These are phyloP conservation scores for Lathyrus oleraceus DNA, from an alignment of 306 rosid species.

Conservation along the genomic window DNA sequence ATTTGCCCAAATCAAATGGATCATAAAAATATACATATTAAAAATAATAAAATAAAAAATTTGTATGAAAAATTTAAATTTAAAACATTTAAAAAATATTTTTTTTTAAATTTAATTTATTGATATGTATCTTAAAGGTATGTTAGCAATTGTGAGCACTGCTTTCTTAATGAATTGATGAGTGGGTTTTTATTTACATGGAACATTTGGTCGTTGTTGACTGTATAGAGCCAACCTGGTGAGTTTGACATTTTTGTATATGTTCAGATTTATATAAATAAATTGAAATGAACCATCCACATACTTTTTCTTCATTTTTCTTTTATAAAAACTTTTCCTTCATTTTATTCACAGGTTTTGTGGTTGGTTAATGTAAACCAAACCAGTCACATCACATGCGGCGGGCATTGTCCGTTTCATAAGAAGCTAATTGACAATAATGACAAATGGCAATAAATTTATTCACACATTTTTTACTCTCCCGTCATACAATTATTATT, in stretches of 20 bases:
- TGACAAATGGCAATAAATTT: neutral
- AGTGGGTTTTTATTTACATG: neutral
- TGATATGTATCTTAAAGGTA: no score
- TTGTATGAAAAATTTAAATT: no score
- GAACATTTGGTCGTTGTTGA: constrained; percentile 5
- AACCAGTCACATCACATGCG: neutral
- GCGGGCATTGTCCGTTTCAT: neutral
- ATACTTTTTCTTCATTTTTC: no score
- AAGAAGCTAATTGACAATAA: neutral
- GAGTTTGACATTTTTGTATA: neutral
- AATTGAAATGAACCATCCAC: neutral
- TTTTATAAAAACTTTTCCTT: neutral
- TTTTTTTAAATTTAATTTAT: no score
- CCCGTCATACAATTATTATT: no score
- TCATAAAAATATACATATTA: no score
- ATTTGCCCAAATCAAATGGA: no score
- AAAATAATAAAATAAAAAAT: no score
- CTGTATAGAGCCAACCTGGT: constrained; percentile 25
- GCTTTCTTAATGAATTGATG: neutral
- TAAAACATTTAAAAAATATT: no score
- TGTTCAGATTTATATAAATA: no score
- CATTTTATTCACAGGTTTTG: constrained; percentile 1
- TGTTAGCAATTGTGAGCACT: neutral
- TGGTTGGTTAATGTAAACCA: neutral
- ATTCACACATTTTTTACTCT: neutral